Conservation (phyloP, 768 basidiomycete species). For the Lyophyllum shimeji region DNA sequence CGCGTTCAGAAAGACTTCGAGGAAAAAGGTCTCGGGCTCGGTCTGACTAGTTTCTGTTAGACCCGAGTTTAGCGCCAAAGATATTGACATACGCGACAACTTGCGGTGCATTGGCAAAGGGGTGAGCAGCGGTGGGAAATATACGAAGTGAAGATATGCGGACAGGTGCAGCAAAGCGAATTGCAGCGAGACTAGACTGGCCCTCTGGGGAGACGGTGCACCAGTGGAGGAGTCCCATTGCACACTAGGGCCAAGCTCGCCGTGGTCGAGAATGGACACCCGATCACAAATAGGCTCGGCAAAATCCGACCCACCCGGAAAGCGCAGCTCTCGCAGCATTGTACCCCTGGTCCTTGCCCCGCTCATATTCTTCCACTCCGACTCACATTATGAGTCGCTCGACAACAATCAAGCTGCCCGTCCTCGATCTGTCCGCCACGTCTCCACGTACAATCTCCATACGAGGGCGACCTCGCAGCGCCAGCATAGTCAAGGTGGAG, state of each 20-base stretch:
- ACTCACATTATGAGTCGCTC: slow-evolving; percentile 45
- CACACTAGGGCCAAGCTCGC: too few species aligned
- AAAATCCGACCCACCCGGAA: slow-evolving; percentile 19
- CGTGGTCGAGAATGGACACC: background rate
- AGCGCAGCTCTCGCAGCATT: slow-evolving; percentile 18
- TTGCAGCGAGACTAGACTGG: slow-evolving; percentile 58
- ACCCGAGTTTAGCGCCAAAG: background rate
- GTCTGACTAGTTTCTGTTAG: slow-evolving; percentile 47
- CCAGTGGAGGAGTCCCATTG: slow-evolving; percentile 65
- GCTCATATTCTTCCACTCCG: slow-evolving; percentile 16
- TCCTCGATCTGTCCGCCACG: slow-evolving; percentile 37
- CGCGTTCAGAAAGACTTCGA: slow-evolving; percentile 77
- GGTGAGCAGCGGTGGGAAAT: slow-evolving; percentile 63
- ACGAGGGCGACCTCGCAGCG: slow-evolving; percentile 57
- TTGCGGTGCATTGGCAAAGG: slow-evolving; percentile 60
- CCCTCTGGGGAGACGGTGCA: slow-evolving; percentile 60
- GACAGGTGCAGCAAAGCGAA: slow-evolving; percentile 70
- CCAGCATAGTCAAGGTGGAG: slow-evolving; percentile 84
- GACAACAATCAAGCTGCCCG: slow-evolving; percentile 55
- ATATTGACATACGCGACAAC: slow-evolving; percentile 54
- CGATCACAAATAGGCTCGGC: slow-evolving; percentile 19
- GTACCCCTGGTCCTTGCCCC: slow-evolving; percentile 4
- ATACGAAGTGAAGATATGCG: slow-evolving; percentile 67
- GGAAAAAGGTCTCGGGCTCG: slow-evolving; percentile 70
- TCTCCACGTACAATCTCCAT: slow-evolving; percentile 28